Percentiles rank a stretch among this genome's conserved stretches.
These are phyloP conservation scores for Camelina neglecta DNA, from an alignment of 345 rosid genomes.

Conservation along the genomic window DNA sequence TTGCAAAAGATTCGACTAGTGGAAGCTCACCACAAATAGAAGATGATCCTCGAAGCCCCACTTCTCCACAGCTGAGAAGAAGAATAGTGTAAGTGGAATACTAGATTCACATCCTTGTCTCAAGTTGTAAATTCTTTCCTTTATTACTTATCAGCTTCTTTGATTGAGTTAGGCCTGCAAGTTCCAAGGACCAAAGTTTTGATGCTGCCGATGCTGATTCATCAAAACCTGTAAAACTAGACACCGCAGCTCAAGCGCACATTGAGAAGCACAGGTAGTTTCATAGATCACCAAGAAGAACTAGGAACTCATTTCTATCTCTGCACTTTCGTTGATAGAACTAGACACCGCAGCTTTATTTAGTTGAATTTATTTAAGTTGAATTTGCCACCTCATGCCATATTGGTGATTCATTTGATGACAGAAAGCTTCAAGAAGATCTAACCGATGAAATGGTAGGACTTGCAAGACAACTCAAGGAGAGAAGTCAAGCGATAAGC, in stretches of 20 bases:
- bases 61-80: conserved; percentile 79
- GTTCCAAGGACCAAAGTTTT: conserved; percentile 52
- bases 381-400: not conserved
- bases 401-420: not conserved
- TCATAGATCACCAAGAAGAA: conserved; percentile 3
- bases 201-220: conserved; percentile 49
- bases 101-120: not conserved
- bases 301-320: conserved; percentile 7
- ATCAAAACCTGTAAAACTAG: conserved; percentile 69
- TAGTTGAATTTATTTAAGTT: no score
- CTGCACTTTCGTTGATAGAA: no score
- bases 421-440: conserved; percentile 84
- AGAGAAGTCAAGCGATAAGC: conserved; percentile 80
- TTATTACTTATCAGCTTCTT: conserved; percentile 10
- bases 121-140: conserved; percentile 3
- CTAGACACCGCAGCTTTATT: no score
- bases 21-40: conserved; percentile 51
- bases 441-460: conserved; percentile 95
- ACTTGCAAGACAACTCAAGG: conserved; percentile 86
- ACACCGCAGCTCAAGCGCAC: conserved; percentile 64
- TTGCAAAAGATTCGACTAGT: conserved; percentile 45
- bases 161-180: conserved; percentile 52
- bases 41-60: conserved; percentile 50
- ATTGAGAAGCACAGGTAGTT: conserved; percentile 83
- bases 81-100: conserved; percentile 66